phyloP scores from a whole-genome alignment of 345 rosid genomes.

The Rhizophora apiculata region DNA sequence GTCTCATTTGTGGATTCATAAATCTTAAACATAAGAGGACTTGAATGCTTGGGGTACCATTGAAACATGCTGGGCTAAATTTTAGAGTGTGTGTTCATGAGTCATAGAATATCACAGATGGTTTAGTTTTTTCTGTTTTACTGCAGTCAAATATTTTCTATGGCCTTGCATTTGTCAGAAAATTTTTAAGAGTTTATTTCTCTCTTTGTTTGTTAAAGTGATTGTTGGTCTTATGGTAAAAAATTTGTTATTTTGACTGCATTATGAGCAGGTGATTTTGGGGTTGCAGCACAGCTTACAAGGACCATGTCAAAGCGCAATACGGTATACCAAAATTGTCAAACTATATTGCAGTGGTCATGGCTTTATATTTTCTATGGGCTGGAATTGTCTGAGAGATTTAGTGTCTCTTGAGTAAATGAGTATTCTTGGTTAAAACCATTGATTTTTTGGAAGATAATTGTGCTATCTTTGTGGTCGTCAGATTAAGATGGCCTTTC shows the following conservation, averaged over 20 bases:
- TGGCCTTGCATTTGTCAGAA: slow-evolving; percentile 1
- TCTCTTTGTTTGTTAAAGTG: background rate
- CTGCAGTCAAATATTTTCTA: background rate
- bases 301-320: slow-evolving; percentile 99
- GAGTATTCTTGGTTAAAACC: background rate
- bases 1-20: background rate
- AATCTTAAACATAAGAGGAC: background rate
- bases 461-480: too few relatives aligned
- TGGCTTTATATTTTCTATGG: background rate
- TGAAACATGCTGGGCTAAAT: too few relatives aligned
- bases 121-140: background rate
- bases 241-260: slow-evolving; percentile 7
- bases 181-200: background rate
- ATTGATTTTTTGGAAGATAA: background rate
- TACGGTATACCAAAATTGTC: slow-evolving; percentile 47
- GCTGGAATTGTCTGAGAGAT: background rate
- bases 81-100: too few relatives aligned
- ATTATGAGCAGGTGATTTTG: slow-evolving; percentile 83
- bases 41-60: too few relatives aligned
- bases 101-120: too few relatives aligned
- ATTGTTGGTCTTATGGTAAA: slow-evolving; percentile 5
- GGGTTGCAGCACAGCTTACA: slow-evolving; percentile 98
- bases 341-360: background rate
- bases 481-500: too few relatives aligned
- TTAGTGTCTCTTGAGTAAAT: background rate